Evolutionary conservation across 108 stramenopile species (phyloP), one percentile per base, ranked within the genome.

Genomic region (Cylindrotheca fusiformis): DNA sequence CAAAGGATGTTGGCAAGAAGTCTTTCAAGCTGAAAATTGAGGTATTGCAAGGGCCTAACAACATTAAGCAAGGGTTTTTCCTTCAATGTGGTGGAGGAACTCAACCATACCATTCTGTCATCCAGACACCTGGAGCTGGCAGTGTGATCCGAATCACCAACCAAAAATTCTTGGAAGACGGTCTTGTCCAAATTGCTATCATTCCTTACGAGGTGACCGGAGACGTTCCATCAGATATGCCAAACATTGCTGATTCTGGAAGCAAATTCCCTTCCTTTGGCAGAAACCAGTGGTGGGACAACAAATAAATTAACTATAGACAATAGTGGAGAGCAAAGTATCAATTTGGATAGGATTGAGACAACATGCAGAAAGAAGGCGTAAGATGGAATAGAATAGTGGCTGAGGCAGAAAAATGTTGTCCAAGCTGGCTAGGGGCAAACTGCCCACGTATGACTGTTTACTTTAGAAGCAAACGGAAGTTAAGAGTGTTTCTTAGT

Each of bases 11-110:
- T 54, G 85, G 88, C 24, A 86, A 84, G 67, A 84, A 84, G 60
- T 82, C 83, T 28, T 79, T 86, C 66, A 86, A 86, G 56, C 76
- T 79, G 45, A 65, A 72, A 51, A 78, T 86, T 48, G 85, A 83
- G 61, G 68, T 86, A 47, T 55, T 80, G 27, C 79, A 78, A 63
- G 85, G 85, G 30, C 85, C 85, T 19, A 86, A 86, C 71, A 77
- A 77, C 66, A 77, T 76, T 62, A 79, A 80, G 63, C 85, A 86
- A 49, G 65, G 77, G 20, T 74, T 77, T 50, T 75, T 75, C 50
- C 56, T 86, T 23, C 81, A 83, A 77, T 79, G 78, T 56, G 79
- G 79, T 57, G 81, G 79, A 55, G 79, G 81, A 46, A 76, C 79
- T 31, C 81, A 78, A 52, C 85, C 85, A 32, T 86, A 79, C 67